Percentiles rank a stretch among this genome's conserved stretches.
phyloP scores from a whole-genome alignment of 306 rosid species.

The Phaseolus lunatus region DNA sequence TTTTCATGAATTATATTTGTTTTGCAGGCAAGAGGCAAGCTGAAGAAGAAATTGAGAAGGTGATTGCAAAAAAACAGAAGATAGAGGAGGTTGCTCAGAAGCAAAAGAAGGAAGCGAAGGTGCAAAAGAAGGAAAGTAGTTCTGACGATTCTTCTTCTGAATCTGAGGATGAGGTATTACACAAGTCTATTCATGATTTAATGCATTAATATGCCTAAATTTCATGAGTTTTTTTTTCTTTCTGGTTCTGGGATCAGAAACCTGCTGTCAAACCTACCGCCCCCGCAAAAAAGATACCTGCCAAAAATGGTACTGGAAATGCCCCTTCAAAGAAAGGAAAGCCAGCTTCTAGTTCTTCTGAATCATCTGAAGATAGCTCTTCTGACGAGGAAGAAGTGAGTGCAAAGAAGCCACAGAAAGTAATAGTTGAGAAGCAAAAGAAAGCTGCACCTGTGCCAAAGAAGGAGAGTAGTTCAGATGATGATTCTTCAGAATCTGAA shows the following conservation, averaged over 20 bases:
- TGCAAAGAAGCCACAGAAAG: conserved; percentile 41
- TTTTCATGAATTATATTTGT: background rate
- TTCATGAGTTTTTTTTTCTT: background rate
- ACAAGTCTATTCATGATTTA: background rate
- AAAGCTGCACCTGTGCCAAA: conserved; percentile 44
- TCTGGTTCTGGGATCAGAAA: conserved; percentile 35
- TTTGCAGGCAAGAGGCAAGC: conserved; percentile 71
- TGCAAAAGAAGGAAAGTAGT: conserved; percentile 62
- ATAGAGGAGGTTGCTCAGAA: conserved; percentile 58
- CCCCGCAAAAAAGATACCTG: conserved; percentile 43
- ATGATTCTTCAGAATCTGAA: conserved; percentile 56
- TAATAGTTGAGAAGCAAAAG: conserved; percentile 54
- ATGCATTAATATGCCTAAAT: background rate
- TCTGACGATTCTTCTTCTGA: conserved; percentile 72
- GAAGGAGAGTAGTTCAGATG: conserved; percentile 70
- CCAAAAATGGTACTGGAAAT: conserved; percentile 49
- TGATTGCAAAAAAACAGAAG: conserved; percentile 76
- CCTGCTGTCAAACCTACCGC: conserved; percentile 48
- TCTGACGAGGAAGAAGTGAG: conserved; percentile 46
- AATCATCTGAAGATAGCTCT: conserved; percentile 51
- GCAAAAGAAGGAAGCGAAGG: conserved; percentile 57
- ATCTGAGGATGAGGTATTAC: conserved; percentile 64
- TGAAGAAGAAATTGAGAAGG: conserved; percentile 60
- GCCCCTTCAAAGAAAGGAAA: background rate
- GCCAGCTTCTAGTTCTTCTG: background rate